These are phyloP conservation scores for Kazachstania sp. DNA, from an alignment of 1,139 yeast genomes.

Conservation along the genomic window DNA sequence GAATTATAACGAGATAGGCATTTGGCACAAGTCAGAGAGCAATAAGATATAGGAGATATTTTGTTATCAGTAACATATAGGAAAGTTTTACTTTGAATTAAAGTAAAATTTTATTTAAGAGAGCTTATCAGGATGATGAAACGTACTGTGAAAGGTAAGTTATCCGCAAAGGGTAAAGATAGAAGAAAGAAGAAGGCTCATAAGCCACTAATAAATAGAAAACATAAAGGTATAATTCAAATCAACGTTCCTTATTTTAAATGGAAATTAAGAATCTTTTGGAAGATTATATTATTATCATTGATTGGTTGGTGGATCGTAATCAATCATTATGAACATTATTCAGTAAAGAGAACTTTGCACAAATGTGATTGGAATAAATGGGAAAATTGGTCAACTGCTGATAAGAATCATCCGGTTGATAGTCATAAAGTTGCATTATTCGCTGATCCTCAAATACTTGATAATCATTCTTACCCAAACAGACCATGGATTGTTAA, in stretches of 20 bases:
- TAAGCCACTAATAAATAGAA: background rate
- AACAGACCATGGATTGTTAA: slow-evolving; percentile 42
- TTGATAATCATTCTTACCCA: slow-evolving; percentile 68
- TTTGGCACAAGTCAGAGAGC: too few relatives aligned
- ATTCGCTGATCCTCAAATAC: slow-evolving; percentile 88
- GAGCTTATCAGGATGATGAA: background rate
- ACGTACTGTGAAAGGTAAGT: background rate
- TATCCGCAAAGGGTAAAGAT: background rate
- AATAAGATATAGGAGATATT: too few relatives aligned
- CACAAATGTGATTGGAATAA: slow-evolving; percentile 50
- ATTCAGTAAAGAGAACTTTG: slow-evolving; percentile 43
- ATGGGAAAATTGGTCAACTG: slow-evolving; percentile 51
- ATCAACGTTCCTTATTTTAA: slow-evolving; percentile 2
- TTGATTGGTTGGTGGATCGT: slow-evolving; percentile 38
- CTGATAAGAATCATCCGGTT: slow-evolving; percentile 6
- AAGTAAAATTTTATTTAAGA: too few relatives aligned
- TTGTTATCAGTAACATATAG: too few relatives aligned
- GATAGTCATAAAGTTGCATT: slow-evolving; percentile 57
- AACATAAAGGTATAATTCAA: slow-evolving; percentile 1
- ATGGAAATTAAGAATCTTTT: slow-evolving; percentile 10
- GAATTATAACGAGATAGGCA: too few relatives aligned
- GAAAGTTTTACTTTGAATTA: too few relatives aligned
- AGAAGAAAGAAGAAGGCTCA: background rate
- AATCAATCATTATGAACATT: slow-evolving; percentile 55
- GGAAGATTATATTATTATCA: slow-evolving; percentile 17